Conservation (phyloP, 164 flowering plant genomes). For the Tetracentron sinense region DNA sequence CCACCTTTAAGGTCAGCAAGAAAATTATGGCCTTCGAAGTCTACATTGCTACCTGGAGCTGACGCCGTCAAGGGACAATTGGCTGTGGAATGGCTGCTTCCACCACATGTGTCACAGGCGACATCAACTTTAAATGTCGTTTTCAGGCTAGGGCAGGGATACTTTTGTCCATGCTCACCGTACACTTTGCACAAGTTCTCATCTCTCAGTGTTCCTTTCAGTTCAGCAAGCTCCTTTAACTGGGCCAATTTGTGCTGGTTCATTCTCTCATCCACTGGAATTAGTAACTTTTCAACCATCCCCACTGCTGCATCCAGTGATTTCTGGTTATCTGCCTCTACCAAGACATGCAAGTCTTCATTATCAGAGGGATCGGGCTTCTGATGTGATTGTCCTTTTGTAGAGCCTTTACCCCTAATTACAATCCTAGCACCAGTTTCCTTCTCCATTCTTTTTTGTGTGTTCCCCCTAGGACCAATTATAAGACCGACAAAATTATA, state of each 20-base stretch:
- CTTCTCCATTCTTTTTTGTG: constrained; percentile 41
- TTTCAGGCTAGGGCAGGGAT: constrained; percentile 20
- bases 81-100: constrained; percentile 16
- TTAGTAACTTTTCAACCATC: constrained; percentile 42
- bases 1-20: constrained; percentile 12
- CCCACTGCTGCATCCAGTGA: constrained; percentile 39
- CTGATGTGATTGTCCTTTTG: neutral
- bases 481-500: constrained; percentile 48
- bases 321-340: constrained; percentile 39
- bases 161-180: constrained; percentile 27
- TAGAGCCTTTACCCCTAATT: constrained; percentile 38
- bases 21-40: neutral
- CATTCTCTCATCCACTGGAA: constrained; percentile 25
- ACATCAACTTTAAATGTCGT: constrained; percentile 8
- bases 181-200: constrained; percentile 16
- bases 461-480: constrained; percentile 46
- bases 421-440: constrained; percentile 44
- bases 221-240: constrained; percentile 30
- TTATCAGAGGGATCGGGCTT: constrained; percentile 21
- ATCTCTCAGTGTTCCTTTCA: constrained; percentile 16
- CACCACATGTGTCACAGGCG: constrained; percentile 20
- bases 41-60: constrained; percentile 1
- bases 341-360: constrained; percentile 44
- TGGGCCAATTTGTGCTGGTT: constrained; percentile 34
- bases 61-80: constrained; percentile 15